Percentiles rank a stretch among this genome's conserved stretches.
Conservation (phyloP, 495 filamentous ascomycete genomes). For the Neurospora sp. region DNA sequence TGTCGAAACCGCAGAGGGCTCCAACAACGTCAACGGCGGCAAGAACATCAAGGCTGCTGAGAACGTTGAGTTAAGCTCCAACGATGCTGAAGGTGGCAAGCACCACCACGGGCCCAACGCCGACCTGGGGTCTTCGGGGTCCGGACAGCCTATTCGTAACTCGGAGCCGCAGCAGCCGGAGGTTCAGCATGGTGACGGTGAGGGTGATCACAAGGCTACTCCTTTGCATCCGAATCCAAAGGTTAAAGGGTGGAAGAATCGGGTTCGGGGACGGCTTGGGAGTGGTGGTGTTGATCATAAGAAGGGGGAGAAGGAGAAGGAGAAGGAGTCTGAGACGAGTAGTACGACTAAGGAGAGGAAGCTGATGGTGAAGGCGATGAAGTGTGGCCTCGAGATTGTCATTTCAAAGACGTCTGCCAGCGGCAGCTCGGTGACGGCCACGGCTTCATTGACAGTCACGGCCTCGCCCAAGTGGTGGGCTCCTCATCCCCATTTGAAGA, state of each 20-base stretch:
- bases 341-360: background rate
- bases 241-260: background rate
- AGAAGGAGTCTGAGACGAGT: background rate
- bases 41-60: background rate
- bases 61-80: background rate
- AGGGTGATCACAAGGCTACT: background rate
- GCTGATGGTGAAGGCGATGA: background rate
- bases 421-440: background rate
- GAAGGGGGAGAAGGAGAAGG: background rate
- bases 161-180: background rate
- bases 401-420: background rate
- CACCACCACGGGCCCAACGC: background rate
- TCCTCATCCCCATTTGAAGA: background rate
- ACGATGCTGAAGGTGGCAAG: no score
- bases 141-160: background rate
- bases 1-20: background rate
- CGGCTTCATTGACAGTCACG: no score
- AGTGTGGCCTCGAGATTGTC: background rate
- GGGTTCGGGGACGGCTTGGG: background rate
- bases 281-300: background rate
- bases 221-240: background rate
- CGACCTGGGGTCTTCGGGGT: background rate
- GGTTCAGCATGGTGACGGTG: background rate
- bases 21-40: background rate
- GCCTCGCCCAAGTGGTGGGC: background rate